These are phyloP conservation scores for Skeletonema tropicum DNA, from an alignment of 108 stramenopile species.

Conservation along the genomic window DNA sequence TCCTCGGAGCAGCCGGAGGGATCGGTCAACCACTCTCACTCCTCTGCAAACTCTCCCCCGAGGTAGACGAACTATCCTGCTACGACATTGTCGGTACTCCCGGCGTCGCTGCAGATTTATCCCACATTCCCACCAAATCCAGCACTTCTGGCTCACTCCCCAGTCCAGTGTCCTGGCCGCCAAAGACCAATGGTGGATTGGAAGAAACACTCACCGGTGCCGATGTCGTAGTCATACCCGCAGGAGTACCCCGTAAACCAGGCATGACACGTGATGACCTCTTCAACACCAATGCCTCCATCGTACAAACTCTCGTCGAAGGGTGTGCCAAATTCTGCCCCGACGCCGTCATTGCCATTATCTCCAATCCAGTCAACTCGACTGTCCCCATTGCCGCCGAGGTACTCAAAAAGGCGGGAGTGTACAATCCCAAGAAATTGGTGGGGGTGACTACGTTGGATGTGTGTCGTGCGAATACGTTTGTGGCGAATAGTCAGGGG, in stretches of 20 bases:
- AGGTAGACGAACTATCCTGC: slow-evolving; percentile 80
- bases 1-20: slow-evolving; percentile 96
- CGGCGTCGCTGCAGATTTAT: slow-evolving; percentile 98
- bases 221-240: slow-evolving; percentile 98
- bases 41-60: slow-evolving; percentile 92
- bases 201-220: slow-evolving; percentile 80
- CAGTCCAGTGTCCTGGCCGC: slow-evolving; percentile 76
- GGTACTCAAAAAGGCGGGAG: slow-evolving; percentile 93
- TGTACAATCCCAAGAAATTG: slow-evolving; percentile 94
- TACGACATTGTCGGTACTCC: slow-evolving; percentile 95
- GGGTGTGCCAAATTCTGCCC: slow-evolving; percentile 95
- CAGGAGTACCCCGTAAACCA: slow-evolving; percentile 98
- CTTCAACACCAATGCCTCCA: slow-evolving; percentile 94
- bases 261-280: slow-evolving; percentile 98
- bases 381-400: slow-evolving; percentile 99
- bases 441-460: slow-evolving; percentile 99
- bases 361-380: slow-evolving; percentile 99
- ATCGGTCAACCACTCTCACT: slow-evolving; percentile 99
- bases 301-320: slow-evolving; percentile 96
- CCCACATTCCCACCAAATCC: slow-evolving; percentile 74
- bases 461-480: slow-evolving; percentile 98
- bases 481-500: slow-evolving; percentile 92
- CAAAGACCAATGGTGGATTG: slow-evolving; percentile 65
- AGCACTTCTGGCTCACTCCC: slow-evolving; percentile 73
- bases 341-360: slow-evolving; percentile 96